phyloP scores from a whole-genome alignment of 495 filamentous ascomycete species.

The Penicillium macrosclerotiorum region DNA sequence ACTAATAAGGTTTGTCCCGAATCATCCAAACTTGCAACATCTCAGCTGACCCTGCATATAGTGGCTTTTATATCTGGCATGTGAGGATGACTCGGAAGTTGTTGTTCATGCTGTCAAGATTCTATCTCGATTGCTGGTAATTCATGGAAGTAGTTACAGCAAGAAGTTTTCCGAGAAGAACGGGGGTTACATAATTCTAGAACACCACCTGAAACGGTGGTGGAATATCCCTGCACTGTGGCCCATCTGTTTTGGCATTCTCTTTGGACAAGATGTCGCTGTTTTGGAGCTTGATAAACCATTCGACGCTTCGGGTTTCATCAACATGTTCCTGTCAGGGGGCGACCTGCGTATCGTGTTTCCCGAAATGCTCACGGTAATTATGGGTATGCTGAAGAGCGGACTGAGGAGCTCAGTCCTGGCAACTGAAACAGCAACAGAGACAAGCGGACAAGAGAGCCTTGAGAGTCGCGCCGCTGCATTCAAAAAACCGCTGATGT shows the following conservation, averaged over 20 bases:
- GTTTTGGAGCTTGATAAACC: constrained; percentile 68
- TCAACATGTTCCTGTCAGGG: constrained; percentile 61
- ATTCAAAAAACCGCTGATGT: constrained; percentile 19
- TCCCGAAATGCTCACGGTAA: constrained; percentile 76
- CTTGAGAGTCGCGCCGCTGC: neutral
- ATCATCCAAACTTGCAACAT: neutral
- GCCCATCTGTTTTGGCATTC: constrained; percentile 84
- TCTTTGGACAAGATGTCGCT: constrained; percentile 80
- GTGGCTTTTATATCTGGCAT: constrained; percentile 94
- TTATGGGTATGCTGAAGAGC: constrained; percentile 83
- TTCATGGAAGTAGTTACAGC: constrained; percentile 74
- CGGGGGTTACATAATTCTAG: constrained; percentile 83
- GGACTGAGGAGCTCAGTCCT: constrained; percentile 58
- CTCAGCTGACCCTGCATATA: constrained; percentile 36
- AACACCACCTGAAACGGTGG: constrained; percentile 76
- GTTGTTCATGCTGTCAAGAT: constrained; percentile 82
- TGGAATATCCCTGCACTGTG: constrained; percentile 85
- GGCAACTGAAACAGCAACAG: constrained; percentile 6
- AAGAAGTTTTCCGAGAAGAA: constrained; percentile 81
- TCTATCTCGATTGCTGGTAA: constrained; percentile 77
- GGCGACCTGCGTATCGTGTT: constrained; percentile 63
- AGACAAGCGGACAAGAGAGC: neutral
- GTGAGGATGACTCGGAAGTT: constrained; percentile 80
- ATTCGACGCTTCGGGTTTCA: constrained; percentile 69
- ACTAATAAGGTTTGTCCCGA: constrained; percentile 78